Conservation (phyloP, 805 yeast species). For the Candida andamanensis region DNA sequence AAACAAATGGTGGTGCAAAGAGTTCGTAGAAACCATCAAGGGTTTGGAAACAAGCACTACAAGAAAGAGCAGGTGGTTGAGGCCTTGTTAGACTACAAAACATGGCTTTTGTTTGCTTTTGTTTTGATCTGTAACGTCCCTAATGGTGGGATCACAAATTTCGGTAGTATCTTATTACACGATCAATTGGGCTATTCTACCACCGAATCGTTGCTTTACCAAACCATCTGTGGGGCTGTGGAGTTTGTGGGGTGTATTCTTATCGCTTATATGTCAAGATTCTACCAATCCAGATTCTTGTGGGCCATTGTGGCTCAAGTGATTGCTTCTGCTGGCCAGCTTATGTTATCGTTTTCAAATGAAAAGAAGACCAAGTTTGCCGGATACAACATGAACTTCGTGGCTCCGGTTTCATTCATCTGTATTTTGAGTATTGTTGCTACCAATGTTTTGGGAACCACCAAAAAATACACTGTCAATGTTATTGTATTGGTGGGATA, state of each 20-base stretch:
- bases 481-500: slow-evolving; percentile 44
- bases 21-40: slow-evolving; percentile 33
- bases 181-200: slow-evolving; percentile 22
- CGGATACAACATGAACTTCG: slow-evolving; percentile 7
- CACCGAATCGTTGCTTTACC: slow-evolving; percentile 37
- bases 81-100: slow-evolving; percentile 30
- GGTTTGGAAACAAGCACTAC: slow-evolving; percentile 36
- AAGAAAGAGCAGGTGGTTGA: slow-evolving; percentile 33
- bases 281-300: slow-evolving; percentile 22
- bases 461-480: slow-evolving; percentile 48
- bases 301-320: slow-evolving; percentile 20
- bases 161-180: slow-evolving; percentile 27
- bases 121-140: slow-evolving; percentile 26
- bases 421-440: slow-evolving; percentile 34
- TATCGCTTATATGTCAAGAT: slow-evolving; percentile 21
- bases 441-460: slow-evolving; percentile 51
- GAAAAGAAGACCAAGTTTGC: slow-evolving; percentile 14
- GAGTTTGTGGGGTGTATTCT: slow-evolving; percentile 35
- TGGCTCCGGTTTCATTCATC: slow-evolving; percentile 24
- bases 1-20: slow-evolving; percentile 28
- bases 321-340: slow-evolving; percentile 20
- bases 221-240: slow-evolving; percentile 45
- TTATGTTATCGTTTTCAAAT: slow-evolving; percentile 41
- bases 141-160: slow-evolving; percentile 33
- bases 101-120: slow-evolving; percentile 29